phyloP scores from a whole-genome alignment of 805 yeast species.

The Candida corydali region DNA sequence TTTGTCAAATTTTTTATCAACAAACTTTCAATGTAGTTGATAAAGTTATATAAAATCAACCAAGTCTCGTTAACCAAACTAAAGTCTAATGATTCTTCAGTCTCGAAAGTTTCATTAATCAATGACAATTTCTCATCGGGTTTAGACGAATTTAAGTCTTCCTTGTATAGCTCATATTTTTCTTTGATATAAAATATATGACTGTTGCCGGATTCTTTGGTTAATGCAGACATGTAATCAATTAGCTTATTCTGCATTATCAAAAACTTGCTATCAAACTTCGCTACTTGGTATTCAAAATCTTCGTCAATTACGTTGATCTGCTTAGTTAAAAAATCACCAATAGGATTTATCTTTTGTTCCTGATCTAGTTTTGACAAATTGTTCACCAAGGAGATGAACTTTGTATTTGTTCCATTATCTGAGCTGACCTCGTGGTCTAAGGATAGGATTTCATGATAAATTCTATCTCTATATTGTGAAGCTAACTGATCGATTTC shows the following conservation, averaged over 20 bases:
- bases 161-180: slow-evolving; percentile 34
- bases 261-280: slow-evolving; percentile 31
- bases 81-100: slow-evolving; percentile 37
- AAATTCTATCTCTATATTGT: slow-evolving; percentile 31
- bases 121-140: slow-evolving; percentile 24
- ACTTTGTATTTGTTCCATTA: slow-evolving; percentile 17
- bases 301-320: slow-evolving; percentile 27
- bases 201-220: slow-evolving; percentile 32
- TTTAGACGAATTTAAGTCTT: slow-evolving; percentile 24
- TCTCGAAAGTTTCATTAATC: slow-evolving; percentile 30
- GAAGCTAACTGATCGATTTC: slow-evolving; percentile 31
- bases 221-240: slow-evolving; percentile 32
- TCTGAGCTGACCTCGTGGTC: slow-evolving; percentile 26
- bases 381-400: slow-evolving; percentile 36
- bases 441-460: slow-evolving; percentile 33
- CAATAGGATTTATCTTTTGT: slow-evolving; percentile 23
- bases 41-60: slow-evolving; percentile 36
- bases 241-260: slow-evolving; percentile 34
- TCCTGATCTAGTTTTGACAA: slow-evolving; percentile 25
- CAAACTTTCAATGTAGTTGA: slow-evolving; percentile 28
- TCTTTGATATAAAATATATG: slow-evolving; percentile 34
- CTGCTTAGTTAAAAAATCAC: slow-evolving; percentile 32
- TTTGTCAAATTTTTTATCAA: slow-evolving; percentile 26
- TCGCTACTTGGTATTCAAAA: slow-evolving; percentile 30
- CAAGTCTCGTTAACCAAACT: slow-evolving; percentile 41